Percentiles rank a stretch among this genome's conserved stretches.
phyloP scores from a whole-genome alignment of 305 asterid species.

The Fraxinus dipetala region DNA sequence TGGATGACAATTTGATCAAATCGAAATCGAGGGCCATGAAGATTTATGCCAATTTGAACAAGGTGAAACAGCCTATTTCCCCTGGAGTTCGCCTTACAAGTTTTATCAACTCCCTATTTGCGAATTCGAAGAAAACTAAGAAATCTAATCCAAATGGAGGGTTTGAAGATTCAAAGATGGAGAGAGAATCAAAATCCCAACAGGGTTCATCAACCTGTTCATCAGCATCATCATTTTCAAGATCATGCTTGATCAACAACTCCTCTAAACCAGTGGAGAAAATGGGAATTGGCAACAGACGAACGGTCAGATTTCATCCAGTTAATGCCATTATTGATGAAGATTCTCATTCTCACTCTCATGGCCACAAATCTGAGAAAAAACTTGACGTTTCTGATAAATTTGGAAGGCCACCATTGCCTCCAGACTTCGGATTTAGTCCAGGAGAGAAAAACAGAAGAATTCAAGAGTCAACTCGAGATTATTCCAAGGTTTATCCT shows the following conservation, averaged over 20 bases:
- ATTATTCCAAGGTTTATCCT: slow-evolving; percentile 1
- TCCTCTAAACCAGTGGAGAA: slow-evolving; percentile 27
- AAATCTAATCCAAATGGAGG: not conserved
- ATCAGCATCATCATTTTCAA: slow-evolving; percentile 35
- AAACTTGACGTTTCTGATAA: slow-evolving; percentile 6
- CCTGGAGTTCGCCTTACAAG: slow-evolving; percentile 37
- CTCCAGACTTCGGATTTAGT: slow-evolving; percentile 6
- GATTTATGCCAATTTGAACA: slow-evolving; percentile 49
- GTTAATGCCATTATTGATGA: slow-evolving; percentile 39
- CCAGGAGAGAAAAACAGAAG: slow-evolving; percentile 15
- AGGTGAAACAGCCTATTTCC: slow-evolving; percentile 48
- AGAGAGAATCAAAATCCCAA: slow-evolving; percentile 16
- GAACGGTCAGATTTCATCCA: slow-evolving; percentile 41
- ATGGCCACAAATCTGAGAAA: slow-evolving; percentile 31
- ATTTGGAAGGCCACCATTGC: slow-evolving; percentile 31
- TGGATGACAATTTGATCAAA: slow-evolving; percentile 28
- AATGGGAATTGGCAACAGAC: slow-evolving; percentile 8
- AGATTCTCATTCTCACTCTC: slow-evolving; percentile 32
- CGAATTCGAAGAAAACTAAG: slow-evolving; percentile 26
- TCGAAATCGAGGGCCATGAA: slow-evolving; percentile 42
- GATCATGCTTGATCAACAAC: slow-evolving; percentile 43
- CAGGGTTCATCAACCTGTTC: slow-evolving; percentile 5
- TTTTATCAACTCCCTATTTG: slow-evolving; percentile 37
- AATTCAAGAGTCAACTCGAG: slow-evolving; percentile 6
- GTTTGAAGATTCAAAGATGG: slow-evolving; percentile 8